Conservation (phyloP, 768 basidiomycete species). For the Collybia sordida region DNA sequence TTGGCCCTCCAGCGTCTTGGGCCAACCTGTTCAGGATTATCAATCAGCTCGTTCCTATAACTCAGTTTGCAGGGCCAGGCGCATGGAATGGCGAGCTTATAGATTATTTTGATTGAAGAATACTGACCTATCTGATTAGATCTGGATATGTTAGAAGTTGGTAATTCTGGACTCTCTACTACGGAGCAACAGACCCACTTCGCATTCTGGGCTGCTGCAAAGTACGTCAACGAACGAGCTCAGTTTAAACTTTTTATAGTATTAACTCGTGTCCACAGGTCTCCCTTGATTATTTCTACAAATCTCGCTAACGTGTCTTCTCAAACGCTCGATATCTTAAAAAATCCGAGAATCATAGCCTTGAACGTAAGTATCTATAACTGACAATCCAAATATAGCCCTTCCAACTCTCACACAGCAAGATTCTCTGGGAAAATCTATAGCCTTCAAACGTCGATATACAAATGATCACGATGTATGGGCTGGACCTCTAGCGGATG, state of each 20-base stretch:
- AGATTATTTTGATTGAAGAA: slow-evolving; percentile 14
- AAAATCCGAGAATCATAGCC: slow-evolving; percentile 41
- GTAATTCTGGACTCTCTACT: slow-evolving; percentile 41
- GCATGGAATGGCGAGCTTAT: slow-evolving; percentile 35
- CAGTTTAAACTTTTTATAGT: not conserved
- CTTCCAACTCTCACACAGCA: slow-evolving; percentile 28
- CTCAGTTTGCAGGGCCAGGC: slow-evolving; percentile 45
- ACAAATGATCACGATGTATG: slow-evolving; percentile 50
- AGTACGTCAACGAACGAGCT: slow-evolving; percentile 22
- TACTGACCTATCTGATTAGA: slow-evolving; percentile 24
- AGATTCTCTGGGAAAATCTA: slow-evolving; percentile 44
- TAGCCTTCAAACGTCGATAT: slow-evolving; percentile 45
- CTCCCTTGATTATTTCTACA: slow-evolving; percentile 45
- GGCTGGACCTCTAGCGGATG: slow-evolving; percentile 47
- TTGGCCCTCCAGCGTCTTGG: slow-evolving; percentile 46
- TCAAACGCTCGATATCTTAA: slow-evolving; percentile 35
- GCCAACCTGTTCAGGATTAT: slow-evolving; percentile 49
- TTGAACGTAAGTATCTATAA: slow-evolving; percentile 33
- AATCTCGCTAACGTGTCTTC: slow-evolving; percentile 34
- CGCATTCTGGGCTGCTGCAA: slow-evolving; percentile 53
- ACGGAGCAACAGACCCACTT: slow-evolving; percentile 48
- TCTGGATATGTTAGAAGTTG: slow-evolving; percentile 54
- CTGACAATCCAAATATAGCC: not conserved
- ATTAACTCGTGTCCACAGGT: slow-evolving; percentile 18
- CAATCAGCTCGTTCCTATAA: slow-evolving; percentile 51